Evolutionary conservation across 1,139 yeast species (phyloP).

Genomic region (Taiozyma sp.): DNA sequence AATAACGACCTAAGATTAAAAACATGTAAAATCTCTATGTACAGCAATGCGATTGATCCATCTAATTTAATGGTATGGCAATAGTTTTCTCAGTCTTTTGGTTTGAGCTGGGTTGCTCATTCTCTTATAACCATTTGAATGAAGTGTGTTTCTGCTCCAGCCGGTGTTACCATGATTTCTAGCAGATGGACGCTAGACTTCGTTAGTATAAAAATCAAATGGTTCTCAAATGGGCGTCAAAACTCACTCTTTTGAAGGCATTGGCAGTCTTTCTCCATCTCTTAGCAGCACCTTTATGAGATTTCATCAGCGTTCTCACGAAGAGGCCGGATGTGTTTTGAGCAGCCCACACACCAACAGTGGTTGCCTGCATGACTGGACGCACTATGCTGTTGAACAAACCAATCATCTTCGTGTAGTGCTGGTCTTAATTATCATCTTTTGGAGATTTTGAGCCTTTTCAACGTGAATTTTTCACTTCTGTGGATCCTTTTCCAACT

Average conservation of each 20-base stretch:
- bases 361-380: constrained; percentile 5
- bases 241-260: constrained; percentile 34
- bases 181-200: constrained; percentile 63
- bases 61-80: constrained; percentile 31
- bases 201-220: background rate
- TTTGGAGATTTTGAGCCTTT: no score
- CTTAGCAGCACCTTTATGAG: constrained; percentile 58
- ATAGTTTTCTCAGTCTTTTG: constrained; percentile 43
- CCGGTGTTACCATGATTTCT: constrained; percentile 93
- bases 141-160: constrained; percentile 64
- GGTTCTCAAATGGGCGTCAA: background rate
- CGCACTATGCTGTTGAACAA: constrained; percentile 11
- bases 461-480: background rate
- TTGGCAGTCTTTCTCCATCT: constrained; percentile 72
- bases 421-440: background rate
- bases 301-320: constrained; percentile 32
- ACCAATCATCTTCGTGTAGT: constrained; percentile 11
- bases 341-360: background rate
- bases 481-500: background rate
- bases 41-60: background rate
- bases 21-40: background rate
- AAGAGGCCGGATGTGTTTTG: constrained; percentile 9
- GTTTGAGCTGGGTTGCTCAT: constrained; percentile 44
- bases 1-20: background rate
- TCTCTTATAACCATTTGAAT: constrained; percentile 60